Evolutionary conservation across 305 asterid genomes (phyloP), one percentile per base, ranked within the genome.

Genomic region (Fraxinus baroniana): DNA sequence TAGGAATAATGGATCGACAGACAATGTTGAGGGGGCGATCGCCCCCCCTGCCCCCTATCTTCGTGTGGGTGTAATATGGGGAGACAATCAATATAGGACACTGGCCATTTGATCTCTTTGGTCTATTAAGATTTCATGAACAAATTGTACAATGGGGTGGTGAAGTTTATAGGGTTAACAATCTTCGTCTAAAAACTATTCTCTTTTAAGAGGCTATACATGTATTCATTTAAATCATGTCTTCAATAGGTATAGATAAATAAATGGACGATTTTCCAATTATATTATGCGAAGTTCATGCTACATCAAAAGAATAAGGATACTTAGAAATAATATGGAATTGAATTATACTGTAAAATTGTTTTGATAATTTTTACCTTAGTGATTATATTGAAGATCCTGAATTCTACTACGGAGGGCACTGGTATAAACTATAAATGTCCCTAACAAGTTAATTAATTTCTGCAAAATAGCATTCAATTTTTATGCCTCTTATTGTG

Each of bases 81-180:
- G 92, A 90, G 13, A 57, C 20, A 6, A 79, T 75, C 44, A 82
- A 91, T 78, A 5, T 94, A 28, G 32, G 32, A 28, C 32, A 92
- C 75, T 94, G 93, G 93, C 98, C 98, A 4, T 35, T 75, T 1
- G 80, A 88, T 12, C 89, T 94, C 0, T 90, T 93, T 12, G 33
- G 0, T 1, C 6, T 24, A 60, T 39, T 86, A 12, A 77, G 22
- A 0, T 0, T 26, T 0, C 93, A 88, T 12, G 94, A 93, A 0
- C 68, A 80, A 12, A 89, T 90, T 0, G 94, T 86, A 0, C 93
- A 92, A 36, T 93, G 97, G 97, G 97, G 95, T 4, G 97, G 97
- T 13, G 94, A 94, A 80, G 95, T 94, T 7, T 89, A 88, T 28
- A 94, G 95, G 81, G 81, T 15, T 52, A 52, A 52, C 62, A 52